Base-by-base conservation (phyloP, 257 asterid genomes). In the Ligustrum vulgare region DNA sequence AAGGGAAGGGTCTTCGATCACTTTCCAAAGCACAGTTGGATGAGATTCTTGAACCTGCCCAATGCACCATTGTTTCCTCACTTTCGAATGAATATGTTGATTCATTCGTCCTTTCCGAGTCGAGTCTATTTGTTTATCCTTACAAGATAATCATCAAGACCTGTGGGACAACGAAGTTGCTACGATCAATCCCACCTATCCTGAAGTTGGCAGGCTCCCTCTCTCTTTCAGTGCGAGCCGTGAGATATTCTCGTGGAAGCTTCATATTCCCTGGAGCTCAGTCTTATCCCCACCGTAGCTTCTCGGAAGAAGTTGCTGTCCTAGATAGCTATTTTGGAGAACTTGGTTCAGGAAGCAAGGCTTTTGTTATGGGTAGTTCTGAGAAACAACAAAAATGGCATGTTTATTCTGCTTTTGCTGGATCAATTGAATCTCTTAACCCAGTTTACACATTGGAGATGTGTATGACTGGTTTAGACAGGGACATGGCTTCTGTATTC, bases 211-310 rank as follows among this genome's bases (percentile, higher is more conserved):
- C 92, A 1, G 80, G 73, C 49, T 78, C 77, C 65, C 81, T 87
- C 35, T 85, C 90, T 15, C 93, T 92, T 16, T 58, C 84, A 0
- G 95, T 92, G 15, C 85, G 70, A 49, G 33, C 81, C 2, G 96
- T 92, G 85, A 87, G 79, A 36, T 92, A 90, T 8, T 83, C 96
- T 23, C 91, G 96, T 33, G 97, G 97, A 41, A 88, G 96, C 82
- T 92, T 92, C 74, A 92, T 90, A 58, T 92, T 92, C 76, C 97
- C 97, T 1, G 96, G 93, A 32, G 97, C 94, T 54, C 96, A 92
- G 70, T 82, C 90, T 0, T 90, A 54, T 78, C 96, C 97, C 8
- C 97, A 92, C 56, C 93, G 95, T 6, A 79, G 66, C 83, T 92
- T 92, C 83, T 87, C 93, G 0, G 97, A 92, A 82, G 97, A 92